Evolutionary conservation across 2,329 filamentous ascomycete genomes (phyloP).

Genomic region (Aspergillus phoenicis): DNA sequence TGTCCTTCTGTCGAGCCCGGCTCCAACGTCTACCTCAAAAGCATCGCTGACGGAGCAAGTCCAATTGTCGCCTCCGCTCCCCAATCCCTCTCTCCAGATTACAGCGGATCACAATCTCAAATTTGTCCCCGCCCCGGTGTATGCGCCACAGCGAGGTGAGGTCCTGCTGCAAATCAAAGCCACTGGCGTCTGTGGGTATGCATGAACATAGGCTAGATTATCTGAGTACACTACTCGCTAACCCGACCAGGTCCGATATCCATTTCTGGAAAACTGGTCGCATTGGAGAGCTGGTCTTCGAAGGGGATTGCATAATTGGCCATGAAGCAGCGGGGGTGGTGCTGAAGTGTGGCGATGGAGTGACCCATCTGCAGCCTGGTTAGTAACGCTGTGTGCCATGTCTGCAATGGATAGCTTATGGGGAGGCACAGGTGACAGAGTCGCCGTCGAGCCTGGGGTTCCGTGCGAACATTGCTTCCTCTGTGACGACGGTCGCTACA

Average conservation of each 20-base stretch:
- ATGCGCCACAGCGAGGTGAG: constrained; percentile 56
- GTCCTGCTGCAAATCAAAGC: constrained; percentile 64
- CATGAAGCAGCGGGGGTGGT: constrained; percentile 67
- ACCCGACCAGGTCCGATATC: constrained; percentile 59
- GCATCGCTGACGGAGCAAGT: not conserved
- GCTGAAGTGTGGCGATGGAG: constrained; percentile 58
- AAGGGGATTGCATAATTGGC: constrained; percentile 66
- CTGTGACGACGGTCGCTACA: constrained; percentile 63
- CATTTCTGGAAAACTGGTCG: constrained; percentile 68
- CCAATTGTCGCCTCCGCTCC: constrained; percentile 6
- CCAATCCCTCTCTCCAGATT: constrained; percentile 62
- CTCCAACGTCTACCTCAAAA: not conserved
- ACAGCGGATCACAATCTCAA: constrained; percentile 64
- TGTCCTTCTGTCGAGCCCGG: not conserved
- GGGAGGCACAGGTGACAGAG: constrained; percentile 57
- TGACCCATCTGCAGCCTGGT: constrained; percentile 55
- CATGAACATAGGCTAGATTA: not conserved
- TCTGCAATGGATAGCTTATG: not conserved
- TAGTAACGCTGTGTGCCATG: constrained; percentile 5
- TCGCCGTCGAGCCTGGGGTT: constrained; percentile 68
- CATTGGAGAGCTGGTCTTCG: constrained; percentile 65
- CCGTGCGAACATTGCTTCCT: constrained; percentile 64
- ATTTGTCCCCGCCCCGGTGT: constrained; percentile 59
- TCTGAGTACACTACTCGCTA: not conserved
- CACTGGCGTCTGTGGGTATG: constrained; percentile 65